phyloP scores from a whole-genome alignment of 2,329 filamentous ascomycete genomes.

The Alternaria hordeiaustralica region DNA sequence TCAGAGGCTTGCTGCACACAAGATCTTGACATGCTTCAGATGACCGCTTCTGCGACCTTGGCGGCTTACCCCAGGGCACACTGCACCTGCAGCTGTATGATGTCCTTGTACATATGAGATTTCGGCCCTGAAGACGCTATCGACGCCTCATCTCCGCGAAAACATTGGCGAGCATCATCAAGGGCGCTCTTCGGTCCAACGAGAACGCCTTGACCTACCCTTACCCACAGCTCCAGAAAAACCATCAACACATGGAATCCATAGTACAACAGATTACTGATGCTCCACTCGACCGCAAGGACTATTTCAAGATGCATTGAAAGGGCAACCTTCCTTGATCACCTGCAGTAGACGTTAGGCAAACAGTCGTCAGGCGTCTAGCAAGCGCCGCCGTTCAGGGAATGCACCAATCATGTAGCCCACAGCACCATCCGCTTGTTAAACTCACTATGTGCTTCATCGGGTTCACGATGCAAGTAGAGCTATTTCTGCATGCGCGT shows the following conservation, averaged over 20 bases:
- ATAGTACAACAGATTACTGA: neutral
- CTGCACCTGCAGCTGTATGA: neutral
- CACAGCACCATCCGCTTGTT: neutral
- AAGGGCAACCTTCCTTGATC: neutral
- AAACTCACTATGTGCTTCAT: neutral
- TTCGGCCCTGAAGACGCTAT: neutral
- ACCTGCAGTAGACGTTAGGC: neutral
- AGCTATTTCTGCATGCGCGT: neutral
- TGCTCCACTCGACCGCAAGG: neutral
- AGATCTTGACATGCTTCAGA: slow-evolving; percentile 11
- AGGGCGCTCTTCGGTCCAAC: neutral
- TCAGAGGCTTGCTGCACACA: slow-evolving; percentile 21
- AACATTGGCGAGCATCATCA: neutral
- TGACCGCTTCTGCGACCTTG: slow-evolving; percentile 15
- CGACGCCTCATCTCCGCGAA: neutral
- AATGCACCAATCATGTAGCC: neutral
- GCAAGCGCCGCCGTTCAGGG: neutral
- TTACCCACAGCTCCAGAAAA: neutral
- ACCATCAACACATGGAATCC: neutral
- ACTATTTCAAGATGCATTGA: neutral
- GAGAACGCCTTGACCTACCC: neutral
- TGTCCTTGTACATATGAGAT: neutral
- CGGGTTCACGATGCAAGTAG: neutral
- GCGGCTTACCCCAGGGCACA: neutral
- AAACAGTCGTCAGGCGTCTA: neutral